Base-by-base conservation (phyloP, 768 basidiomycete species). In the Goffeauzyma gilvescens region DNA sequence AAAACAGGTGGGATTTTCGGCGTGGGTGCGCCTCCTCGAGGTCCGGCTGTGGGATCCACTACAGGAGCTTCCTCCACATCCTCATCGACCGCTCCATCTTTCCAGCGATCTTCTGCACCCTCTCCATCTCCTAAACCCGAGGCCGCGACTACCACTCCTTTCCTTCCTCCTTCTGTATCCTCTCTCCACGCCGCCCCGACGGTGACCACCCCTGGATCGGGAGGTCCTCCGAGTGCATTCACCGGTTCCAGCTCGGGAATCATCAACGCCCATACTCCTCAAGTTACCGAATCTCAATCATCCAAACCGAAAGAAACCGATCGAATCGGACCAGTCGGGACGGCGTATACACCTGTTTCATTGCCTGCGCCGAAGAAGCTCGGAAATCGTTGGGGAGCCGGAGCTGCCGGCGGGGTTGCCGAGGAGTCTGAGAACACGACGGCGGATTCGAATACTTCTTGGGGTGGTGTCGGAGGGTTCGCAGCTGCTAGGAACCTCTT, bases 281-380 rank as follows among this genome's bases (percentile, higher is more conserved):
- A 38, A 18, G 22, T 38, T 20, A 34, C 42, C 15, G 45, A 50
- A 0, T n/a, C n/a, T n/a, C n/a, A n/a, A n/a, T 69, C 78, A 0
- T 71, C 75, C 0, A 84, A 81, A 52, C 79, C 82, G 10, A 65
- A 70, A 0, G 76, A 77, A 43, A 80, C 86, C 0, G 83, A 89
- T 62, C 75, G 75, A 4, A 89, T 90, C 51, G 79, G 69, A 1
- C 82, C 82, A 1, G 78, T 86, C 15, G 81, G 86, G 37, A 84
- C 86, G 0, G 72, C 79, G 0, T 95, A 87, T 59, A 81, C 78
- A 1, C 90, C 90, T 2, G 84, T 96, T 46, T 73, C 74, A 39
- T 70, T 96, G 7, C 72, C 76, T 17, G 71, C 78, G 18, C 90
- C 90, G 0, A 86, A 79, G 64, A 95, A 78, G 63, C 71, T 96